Conservation (phyloP, 2,329 filamentous ascomycete genomes). For the Aaosphaeria arxii region DNA sequence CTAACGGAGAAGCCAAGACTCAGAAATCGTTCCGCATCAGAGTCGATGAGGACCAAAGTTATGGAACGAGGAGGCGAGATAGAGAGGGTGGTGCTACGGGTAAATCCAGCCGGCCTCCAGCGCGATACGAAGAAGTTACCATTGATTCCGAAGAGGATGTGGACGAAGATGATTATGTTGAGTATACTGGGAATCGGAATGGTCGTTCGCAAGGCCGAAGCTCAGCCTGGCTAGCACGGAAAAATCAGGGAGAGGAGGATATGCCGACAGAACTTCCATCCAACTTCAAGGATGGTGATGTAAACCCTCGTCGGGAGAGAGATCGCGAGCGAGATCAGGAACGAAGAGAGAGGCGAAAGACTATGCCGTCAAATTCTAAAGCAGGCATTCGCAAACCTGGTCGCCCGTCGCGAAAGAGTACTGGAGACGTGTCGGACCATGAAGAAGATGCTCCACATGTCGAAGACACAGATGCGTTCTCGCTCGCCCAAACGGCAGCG, state of each 20-base stretch:
- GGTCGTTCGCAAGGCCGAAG: slow-evolving; percentile 20
- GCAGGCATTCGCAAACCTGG: slow-evolving; percentile 23
- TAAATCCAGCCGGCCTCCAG: slow-evolving; percentile 18
- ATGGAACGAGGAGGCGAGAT: slow-evolving; percentile 29
- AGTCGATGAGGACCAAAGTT: slow-evolving; percentile 42
- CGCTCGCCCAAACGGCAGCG: slow-evolving; percentile 23
- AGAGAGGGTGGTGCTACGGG: slow-evolving; percentile 11
- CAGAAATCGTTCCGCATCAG: slow-evolving; percentile 33
- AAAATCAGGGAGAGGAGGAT: slow-evolving; percentile 40
- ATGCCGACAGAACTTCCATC: slow-evolving; percentile 43
- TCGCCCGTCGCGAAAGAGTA: slow-evolving; percentile 22
- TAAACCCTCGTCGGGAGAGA: slow-evolving; percentile 25
- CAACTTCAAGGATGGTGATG: slow-evolving; percentile 37
- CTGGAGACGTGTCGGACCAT: slow-evolving; percentile 21
- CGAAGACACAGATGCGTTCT: slow-evolving; percentile 13
- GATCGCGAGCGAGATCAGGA: slow-evolving; percentile 14
- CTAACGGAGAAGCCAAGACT: slow-evolving; percentile 24
- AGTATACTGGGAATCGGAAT: slow-evolving; percentile 9
- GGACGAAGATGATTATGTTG: slow-evolving; percentile 21
- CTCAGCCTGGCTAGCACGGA: slow-evolving; percentile 43
- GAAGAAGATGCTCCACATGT: slow-evolving; percentile 28
- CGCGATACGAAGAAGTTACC: slow-evolving; percentile 45
- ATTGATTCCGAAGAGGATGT: slow-evolving; percentile 45
- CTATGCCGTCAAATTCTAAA: slow-evolving; percentile 19
- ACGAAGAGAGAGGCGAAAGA: slow-evolving; percentile 17